A percentile compares a stretch with the other conserved stretches of the same genome.
Evolutionary conservation across 805 yeast genomes (phyloP).

Genomic region (Metschnikowia shivogae): DNA sequence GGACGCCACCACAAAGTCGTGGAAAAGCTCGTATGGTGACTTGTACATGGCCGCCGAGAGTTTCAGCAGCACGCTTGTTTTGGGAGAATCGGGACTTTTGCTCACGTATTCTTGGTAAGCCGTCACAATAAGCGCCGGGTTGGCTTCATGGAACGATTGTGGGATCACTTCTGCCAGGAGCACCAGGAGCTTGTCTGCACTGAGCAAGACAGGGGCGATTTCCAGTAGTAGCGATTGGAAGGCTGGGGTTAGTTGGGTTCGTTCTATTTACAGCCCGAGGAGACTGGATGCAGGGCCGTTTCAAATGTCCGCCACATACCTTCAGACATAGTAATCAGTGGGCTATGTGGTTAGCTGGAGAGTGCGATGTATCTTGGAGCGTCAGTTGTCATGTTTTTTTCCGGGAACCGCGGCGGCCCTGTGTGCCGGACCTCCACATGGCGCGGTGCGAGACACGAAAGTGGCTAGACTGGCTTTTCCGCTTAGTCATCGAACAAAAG

Average conservation of each 20-base stretch:
- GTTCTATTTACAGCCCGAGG: too few species aligned
- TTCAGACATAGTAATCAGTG: background rate
- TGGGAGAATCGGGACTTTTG: slow-evolving; percentile 21
- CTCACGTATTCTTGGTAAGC: slow-evolving; percentile 38
- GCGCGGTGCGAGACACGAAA: background rate
- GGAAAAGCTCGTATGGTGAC: slow-evolving; percentile 54
- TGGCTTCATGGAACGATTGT: slow-evolving; percentile 41
- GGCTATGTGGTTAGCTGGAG: background rate
- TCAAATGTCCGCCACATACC: slow-evolving; percentile 19
- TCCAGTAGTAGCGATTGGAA: slow-evolving; percentile 16
- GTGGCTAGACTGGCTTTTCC: background rate
- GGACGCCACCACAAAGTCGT: slow-evolving; percentile 60
- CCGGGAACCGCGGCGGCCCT: background rate
- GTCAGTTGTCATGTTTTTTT: slow-evolving; percentile 1
- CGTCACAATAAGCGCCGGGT: slow-evolving; percentile 39
- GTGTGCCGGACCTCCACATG: background rate
- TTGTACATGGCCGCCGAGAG: slow-evolving; percentile 37
- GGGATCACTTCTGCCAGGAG: slow-evolving; percentile 34
- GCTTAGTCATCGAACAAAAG: slow-evolving; percentile 51
- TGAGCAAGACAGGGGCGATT: slow-evolving; percentile 9
- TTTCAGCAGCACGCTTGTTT: slow-evolving; percentile 43
- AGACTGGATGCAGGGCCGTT: slow-evolving; percentile 18
- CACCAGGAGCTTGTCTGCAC: slow-evolving; percentile 11
- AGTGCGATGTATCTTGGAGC: slow-evolving; percentile 7
- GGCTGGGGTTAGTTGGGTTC: slow-evolving; percentile 4